These are phyloP conservation scores for Aureobasidium zeae DNA, from an alignment of 2,329 filamentous ascomycete genomes.

Conservation along the genomic window DNA sequence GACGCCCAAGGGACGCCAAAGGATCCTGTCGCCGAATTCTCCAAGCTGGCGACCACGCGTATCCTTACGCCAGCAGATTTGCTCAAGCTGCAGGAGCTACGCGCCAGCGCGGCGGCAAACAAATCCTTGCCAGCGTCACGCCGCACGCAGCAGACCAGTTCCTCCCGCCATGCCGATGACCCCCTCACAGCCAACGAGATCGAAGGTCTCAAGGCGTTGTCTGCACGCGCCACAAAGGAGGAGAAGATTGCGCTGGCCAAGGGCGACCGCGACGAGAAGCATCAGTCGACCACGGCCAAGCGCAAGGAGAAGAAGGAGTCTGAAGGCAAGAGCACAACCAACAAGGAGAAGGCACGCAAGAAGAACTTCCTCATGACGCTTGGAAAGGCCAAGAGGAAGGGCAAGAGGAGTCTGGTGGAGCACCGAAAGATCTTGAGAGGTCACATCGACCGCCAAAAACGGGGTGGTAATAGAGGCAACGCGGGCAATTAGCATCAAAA, in stretches of 20 bases:
- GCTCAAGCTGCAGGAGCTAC: conserved; percentile 86
- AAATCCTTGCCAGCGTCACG: conserved; percentile 44
- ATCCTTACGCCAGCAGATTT: conserved; percentile 94
- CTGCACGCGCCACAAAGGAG: conserved; percentile 76
- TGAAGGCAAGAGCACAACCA: conserved; percentile 91
- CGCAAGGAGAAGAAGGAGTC: conserved; percentile 78
- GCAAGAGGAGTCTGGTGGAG: conserved; percentile 86
- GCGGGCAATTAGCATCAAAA: too few species aligned
- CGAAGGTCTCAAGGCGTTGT: conserved; percentile 69
- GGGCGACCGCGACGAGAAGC: conserved; percentile 61
- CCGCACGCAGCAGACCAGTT: conserved; percentile 28
- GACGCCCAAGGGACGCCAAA: conserved; percentile 35
- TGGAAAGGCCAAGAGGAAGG: conserved; percentile 89
- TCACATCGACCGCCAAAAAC: conserved; percentile 74
- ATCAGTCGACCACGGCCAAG: conserved; percentile 77
- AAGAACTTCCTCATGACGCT: conserved; percentile 99
- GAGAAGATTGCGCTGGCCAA: conserved; percentile 76
- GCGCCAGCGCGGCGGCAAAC: conserved; percentile 61
- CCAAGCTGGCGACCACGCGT: conserved; percentile 78
- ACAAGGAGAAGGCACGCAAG: conserved; percentile 90
- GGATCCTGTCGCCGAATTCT: conserved; percentile 29
- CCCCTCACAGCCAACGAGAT: conserved; percentile 86
- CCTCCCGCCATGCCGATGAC: conserved; percentile 66
- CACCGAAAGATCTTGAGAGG: conserved; percentile 70
- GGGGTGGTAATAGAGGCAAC: conserved; percentile 74